phyloP scores from a whole-genome alignment of 495 filamentous ascomycete species.

The Staphylotrichum tortipilum region DNA sequence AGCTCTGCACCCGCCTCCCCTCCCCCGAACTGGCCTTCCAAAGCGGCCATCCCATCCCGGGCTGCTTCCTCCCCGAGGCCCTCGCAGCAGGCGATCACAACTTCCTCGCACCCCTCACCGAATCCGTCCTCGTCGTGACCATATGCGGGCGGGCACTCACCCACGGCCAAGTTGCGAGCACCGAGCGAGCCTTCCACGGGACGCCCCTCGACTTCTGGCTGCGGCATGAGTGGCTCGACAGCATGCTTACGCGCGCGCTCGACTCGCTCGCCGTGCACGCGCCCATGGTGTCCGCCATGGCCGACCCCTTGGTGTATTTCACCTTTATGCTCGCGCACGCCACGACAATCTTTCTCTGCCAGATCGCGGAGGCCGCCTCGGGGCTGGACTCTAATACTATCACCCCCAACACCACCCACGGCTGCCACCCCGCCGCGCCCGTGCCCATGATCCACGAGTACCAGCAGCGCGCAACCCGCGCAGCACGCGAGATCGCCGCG shows the following conservation, averaged over 20 bases:
- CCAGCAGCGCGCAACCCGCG: conserved; percentile 26
- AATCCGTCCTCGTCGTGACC: conserved; percentile 40
- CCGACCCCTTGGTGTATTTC: conserved; percentile 40
- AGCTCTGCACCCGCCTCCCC: conserved; percentile 40
- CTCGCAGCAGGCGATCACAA: conserved; percentile 29
- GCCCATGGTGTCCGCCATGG: conserved; percentile 26
- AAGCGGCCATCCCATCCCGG: conserved; percentile 35
- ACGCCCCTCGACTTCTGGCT: conserved; percentile 32
- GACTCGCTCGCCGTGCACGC: conserved; percentile 27
- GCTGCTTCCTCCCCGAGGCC: conserved; percentile 37
- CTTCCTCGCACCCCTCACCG: conserved; percentile 35
- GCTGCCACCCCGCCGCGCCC: too few relatives aligned
- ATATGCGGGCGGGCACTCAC: conserved; percentile 40
- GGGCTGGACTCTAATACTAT: too few relatives aligned
- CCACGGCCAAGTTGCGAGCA: conserved; percentile 32
- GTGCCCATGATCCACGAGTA: conserved; percentile 24
- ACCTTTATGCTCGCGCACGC: conserved; percentile 39
- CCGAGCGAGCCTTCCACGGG: conserved; percentile 15
- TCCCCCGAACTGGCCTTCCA: conserved; percentile 45
- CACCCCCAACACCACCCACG: too few relatives aligned
- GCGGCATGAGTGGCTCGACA: conserved; percentile 43
- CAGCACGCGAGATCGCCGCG: conserved; percentile 34
- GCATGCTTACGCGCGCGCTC: conserved; percentile 31
- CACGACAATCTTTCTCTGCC: conserved; percentile 34
- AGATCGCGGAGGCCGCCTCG: conserved; percentile 23